Evolutionary conservation across 163 green algal species (phyloP), one percentile per base, ranked within the genome.

Genomic region (Chlorella variabilis): DNA sequence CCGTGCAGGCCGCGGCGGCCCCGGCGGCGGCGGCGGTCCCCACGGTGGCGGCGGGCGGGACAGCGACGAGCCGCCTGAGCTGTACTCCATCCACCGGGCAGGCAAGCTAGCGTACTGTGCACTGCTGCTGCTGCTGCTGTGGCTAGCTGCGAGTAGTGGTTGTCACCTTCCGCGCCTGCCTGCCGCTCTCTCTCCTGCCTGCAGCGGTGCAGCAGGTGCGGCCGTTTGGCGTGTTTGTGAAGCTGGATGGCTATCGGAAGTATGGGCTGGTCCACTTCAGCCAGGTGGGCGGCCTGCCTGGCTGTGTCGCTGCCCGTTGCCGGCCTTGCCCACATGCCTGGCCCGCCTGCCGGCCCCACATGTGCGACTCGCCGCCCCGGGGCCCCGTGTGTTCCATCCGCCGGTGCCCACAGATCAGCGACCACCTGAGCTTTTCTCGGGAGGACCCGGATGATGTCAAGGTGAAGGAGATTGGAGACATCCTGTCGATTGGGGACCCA

Each of bases 221-320:
- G 5, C 89, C 92, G 25, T 97, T 96, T 80, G 95, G 95, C 7
- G 80, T 96, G 27, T 98, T 98, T 84, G 90, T 98, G 42, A 80
- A 83, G n/a, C 70, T 97, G 36, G 78, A 89, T 0, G 92, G 93
- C 4, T 93, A 84, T 86, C 84, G 86, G 21, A 87, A 85, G 33
- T 85, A 97, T 38, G 93, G 92, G 11, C 87, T 97, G n/a, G 92
- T 98, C 74, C 91, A 96, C 87, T 84, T 90, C 85, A 86, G 80
- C 11, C 91, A 95, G 87, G 89, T 92, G 56, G 7, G 21, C 36
- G 11, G 45, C 45, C 45, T 54, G 45, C 45, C 45, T 54, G 45
- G 11, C 45, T 54, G 45, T 15, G 11, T 54, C 11, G 11, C 45
- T 54, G 45, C 45, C 45, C 15, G 45, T n/a, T n/a, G n/a, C n/a